Evolutionary conservation across 78 protist species (phyloP), one percentile per base, ranked within the genome.

Genomic region (Cavenderia fasciculata): DNA sequence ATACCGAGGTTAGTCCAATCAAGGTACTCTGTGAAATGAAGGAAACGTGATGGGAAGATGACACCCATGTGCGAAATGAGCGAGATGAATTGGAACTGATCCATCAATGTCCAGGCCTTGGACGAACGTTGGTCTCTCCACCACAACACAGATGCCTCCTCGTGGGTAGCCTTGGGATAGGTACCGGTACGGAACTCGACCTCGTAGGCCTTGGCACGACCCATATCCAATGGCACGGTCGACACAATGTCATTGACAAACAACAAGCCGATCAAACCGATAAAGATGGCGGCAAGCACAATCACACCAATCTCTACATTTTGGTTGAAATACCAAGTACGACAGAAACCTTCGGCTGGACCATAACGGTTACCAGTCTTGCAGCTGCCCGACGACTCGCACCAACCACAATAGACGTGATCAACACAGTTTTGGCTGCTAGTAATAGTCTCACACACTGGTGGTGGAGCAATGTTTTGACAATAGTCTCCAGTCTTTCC

Each of bases 51-150:
- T 82, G 90, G 90, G 78, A 82, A 82, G 27, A 82, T 71, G 23
- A 82, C 90, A 57, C 90, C 90, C 59, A 82, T 61, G 40, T 82
- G 90, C 12, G 62, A 41, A 25, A 82, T 62, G 34, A 82, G 59
- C 31, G 90, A 66, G 40, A 82, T 19, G 11, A 38, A 82, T 82
- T 82, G 90, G 78, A 82, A 82, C 57, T 82, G 90, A 56, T 82
- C 90, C 90, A 82, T 82, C 3, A 82, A 33, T 14, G 90, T 68
- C 90, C 90, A 82, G 19, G 90, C 90, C 36, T 82, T 82, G 27
- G 66, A 57, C 4, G 90, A 82, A 82, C 90, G 90, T 68, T 82
- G 90, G 47, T 82, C 90, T 47, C 90, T 68, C 90, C 90, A 82
- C 90, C 90, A 82, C 31, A 82, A 66, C 21, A 82, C 49, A 19